Evolutionary conservation across 1,139 yeast species (phyloP), one percentile per base, ranked within the genome.

Genomic region (Sugiyamaella paludigena): DNA sequence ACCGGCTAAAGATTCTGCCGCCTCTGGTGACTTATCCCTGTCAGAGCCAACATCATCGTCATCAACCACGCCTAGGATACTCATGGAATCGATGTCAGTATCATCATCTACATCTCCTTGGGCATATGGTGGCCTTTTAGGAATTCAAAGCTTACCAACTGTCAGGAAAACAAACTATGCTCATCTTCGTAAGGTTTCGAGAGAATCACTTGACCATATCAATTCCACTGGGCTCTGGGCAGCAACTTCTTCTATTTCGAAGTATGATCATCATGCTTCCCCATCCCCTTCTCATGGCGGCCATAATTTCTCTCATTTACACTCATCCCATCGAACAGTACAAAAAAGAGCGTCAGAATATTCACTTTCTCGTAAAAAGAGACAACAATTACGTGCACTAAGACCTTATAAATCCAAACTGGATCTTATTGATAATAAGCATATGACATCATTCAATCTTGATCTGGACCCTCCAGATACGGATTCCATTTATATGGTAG

Each of bases 401-500:
- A 51, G 61, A 31, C 59, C 56, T 13, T 65, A 65, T 40, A 63
- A 67, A 12, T 83, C 89, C 1, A 74, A 75, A 49, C 68, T 84
- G 10, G 89, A 84, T 55, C 69, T 83, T 49, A 72, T 84, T 5
- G 88, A 84, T 60, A 79, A 75, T 58, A 73, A 77, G 7, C 76
- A 77, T 15, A 66, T 84, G 47, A 84, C 91, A 0, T 82, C 88
- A 1, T 76, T 1, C 81, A 87, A 2, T 75, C 76, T 1, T 81
- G 87, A 2, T 74, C 2, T 84, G 84, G 16, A 86, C 84, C 1
- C 69, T 71, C 39, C 50, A 42, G 61, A 57, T 43, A 58, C 63
- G 15, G 60, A 61, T 32, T 41, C 55, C 15, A 57, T 62, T 7
- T 45, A 54, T 28, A 51, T 64, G 6, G 59, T 65, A 2, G 68